These are phyloP conservation scores for Piloderma croceum DNA, from an alignment of 768 basidiomycete genomes.

Conservation along the genomic window DNA sequence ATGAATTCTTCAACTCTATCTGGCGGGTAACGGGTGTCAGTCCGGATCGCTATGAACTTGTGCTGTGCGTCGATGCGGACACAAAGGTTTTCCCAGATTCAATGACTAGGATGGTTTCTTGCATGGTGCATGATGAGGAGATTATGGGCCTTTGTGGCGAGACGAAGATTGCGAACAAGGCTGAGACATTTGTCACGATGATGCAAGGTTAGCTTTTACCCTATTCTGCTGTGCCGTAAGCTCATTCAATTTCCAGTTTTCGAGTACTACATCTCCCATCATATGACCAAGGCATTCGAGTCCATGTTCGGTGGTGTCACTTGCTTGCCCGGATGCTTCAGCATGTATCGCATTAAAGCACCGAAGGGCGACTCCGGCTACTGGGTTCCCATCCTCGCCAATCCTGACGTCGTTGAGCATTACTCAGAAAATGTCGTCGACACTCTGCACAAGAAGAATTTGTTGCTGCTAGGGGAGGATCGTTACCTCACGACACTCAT, in stretches of 20 bases:
- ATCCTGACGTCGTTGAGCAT: slow-evolving; percentile 97
- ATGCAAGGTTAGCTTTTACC: slow-evolving; percentile 77
- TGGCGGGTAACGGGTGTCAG: slow-evolving; percentile 95
- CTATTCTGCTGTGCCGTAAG: slow-evolving; percentile 6
- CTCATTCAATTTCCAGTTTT: slow-evolving; percentile 57
- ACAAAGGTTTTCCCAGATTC: slow-evolving; percentile 99
- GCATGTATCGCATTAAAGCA: slow-evolving; percentile 99
- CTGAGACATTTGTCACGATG: slow-evolving; percentile 98
- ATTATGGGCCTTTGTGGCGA: slow-evolving; percentile 99
- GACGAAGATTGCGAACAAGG: slow-evolving; percentile 99
- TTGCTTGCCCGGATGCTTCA: slow-evolving; percentile 98
- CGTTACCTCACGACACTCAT: slow-evolving; percentile 96
- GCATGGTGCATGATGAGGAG: slow-evolving; percentile 94
- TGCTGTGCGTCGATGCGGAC: slow-evolving; percentile 95
- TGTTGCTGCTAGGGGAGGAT: slow-evolving; percentile 96
- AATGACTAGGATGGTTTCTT: slow-evolving; percentile 89
- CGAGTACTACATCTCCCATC: slow-evolving; percentile 99
- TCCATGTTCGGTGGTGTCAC: slow-evolving; percentile 99
- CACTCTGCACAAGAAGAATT: slow-evolving; percentile 98
- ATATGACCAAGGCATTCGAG: slow-evolving; percentile 98
- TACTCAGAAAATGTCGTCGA: slow-evolving; percentile 99
- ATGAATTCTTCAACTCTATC: slow-evolving; percentile 98
- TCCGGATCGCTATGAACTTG: slow-evolving; percentile 92
- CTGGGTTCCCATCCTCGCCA: slow-evolving; percentile 98
- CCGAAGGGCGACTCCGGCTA: slow-evolving; percentile 95